Base-by-base conservation (phyloP, 2,329 filamentous ascomycete genomes). In the Lasiodiplodia citricola region DNA sequence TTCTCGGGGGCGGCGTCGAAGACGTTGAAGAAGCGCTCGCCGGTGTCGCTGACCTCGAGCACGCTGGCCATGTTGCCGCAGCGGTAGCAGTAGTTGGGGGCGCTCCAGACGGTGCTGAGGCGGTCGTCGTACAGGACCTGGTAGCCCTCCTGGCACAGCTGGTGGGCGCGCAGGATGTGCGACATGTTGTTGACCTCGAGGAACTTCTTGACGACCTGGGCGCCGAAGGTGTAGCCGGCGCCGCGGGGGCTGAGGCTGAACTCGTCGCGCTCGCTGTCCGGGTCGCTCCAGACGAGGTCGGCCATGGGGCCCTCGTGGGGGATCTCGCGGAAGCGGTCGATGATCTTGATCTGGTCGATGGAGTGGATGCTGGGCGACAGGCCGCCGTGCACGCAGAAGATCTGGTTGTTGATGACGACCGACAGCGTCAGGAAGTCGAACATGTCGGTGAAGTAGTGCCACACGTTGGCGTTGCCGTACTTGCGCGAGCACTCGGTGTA, bases 401-500 rank as follows among this genome's bases (percentile, higher is more conserved):
- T 99, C 80, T 98, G 93, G 80, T 99, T 92, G 80, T 98, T 97
- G 79, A 99, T 99, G 72, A 99, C 95, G 70, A 98, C 96, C 75
- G 93, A 97, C 68, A 99, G 85, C 8, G 95, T 98, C 72, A 99
- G 86, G 80, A 97, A 99, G 83, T 99, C 96, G 82, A 99, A 99
- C 94, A 99, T 98, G 83, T 99, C 96, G 73, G 96, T 99, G 79
- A 99, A 99, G 80, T 98, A 96, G 81, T 99, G 96, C 96, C 96
- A 99, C 25, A 99, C 96, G 75, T 96, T 97, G 72, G 96, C 94
- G 78, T 97, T 98, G 79, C 96, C 96, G 81, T 99, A 99, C 82
- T 99, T 99, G 74, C 96, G 91, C 23, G 92, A 94, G 82, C 96
- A 99, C 79, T 99, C 96, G 25, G 96, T 98, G 80, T 99, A 99